Evolutionary conservation across 129 eudicot species (phyloP), one percentile per base, ranked within the genome.

Genomic region (Cynara cardunculus): DNA sequence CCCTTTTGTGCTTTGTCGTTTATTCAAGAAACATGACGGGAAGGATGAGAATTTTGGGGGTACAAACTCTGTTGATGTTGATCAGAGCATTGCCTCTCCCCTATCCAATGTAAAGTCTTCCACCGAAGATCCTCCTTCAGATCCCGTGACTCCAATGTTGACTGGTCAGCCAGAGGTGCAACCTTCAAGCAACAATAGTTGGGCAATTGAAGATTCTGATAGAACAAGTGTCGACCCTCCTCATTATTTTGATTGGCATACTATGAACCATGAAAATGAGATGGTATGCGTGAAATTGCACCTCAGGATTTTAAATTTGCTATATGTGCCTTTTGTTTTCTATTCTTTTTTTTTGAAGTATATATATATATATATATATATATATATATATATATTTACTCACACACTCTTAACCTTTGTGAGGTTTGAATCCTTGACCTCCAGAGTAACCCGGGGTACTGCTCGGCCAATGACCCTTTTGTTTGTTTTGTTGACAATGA

Each of bases 1-100:
- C 37, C 84, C 97, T 25, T 94, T 81, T 83, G 93, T 91, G 39
- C 87, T 94, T 16, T 90, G 97, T 83, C 95, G 95, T 26, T 85
- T 91, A 72, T 89, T 94, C 25, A 94, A 88, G 79, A 94, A 94
- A 83, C 34, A 86, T 35, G 92, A 87, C 7, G 79, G 81, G 39
- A 94, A 89, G 27, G 97, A 87, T 46, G 97, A 91, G 16, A 68
- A 28, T 53, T n/a, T 79, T 39, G 96, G 83, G 56, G 68, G 78
- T 80, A 83, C 87, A 46, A 85, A 79, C 70, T 28, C 22, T 9
- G 85, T 82, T 71, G 96, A 89, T 77, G 87, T 80, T 72, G 94
- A 88, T 75, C 86, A 85, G 32, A 78, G 35, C 44, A 70, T 46
- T 77, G 19, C 80, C 28, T 87, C 89, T 65, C 30, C 79, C n/a